phyloP scores from a whole-genome alignment of 75 land plant genomes.

The Cryptomeria japonica region DNA sequence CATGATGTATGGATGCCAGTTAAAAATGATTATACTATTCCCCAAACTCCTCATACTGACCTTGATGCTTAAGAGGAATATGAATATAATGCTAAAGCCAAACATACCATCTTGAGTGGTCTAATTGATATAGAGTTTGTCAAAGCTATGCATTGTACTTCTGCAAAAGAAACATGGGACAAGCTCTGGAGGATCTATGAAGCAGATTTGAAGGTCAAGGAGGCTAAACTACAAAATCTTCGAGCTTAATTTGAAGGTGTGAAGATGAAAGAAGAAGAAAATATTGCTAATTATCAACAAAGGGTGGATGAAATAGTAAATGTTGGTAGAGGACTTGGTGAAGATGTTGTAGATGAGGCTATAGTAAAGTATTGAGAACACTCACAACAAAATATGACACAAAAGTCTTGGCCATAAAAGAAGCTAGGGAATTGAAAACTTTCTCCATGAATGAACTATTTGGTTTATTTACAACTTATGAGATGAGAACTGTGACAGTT shows the following conservation, averaged over 20 bases:
- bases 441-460: background rate
- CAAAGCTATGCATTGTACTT: background rate
- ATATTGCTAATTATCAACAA: background rate
- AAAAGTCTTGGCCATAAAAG: background rate
- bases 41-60: too few relatives aligned
- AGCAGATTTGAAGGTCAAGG: background rate
- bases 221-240: background rate
- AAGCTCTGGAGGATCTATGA: background rate
- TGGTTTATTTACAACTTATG: background rate
- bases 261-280: background rate
- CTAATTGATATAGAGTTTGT: background rate
- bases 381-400: background rate
- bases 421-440: background rate
- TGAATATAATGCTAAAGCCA: too few relatives aligned
- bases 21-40: too few relatives aligned
- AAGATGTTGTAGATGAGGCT: background rate
- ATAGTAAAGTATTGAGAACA: background rate
- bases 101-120: too few relatives aligned
- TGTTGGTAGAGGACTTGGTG: background rate
- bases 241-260: background rate
- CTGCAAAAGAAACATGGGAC: background rate
- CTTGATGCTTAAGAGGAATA: too few relatives aligned
- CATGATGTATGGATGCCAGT: too few relatives aligned
- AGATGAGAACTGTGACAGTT: background rate
- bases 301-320: background rate